These are phyloP conservation scores for Chionographis japonica DNA, from an alignment of 106 monocot genomes.

Conservation along the genomic window DNA sequence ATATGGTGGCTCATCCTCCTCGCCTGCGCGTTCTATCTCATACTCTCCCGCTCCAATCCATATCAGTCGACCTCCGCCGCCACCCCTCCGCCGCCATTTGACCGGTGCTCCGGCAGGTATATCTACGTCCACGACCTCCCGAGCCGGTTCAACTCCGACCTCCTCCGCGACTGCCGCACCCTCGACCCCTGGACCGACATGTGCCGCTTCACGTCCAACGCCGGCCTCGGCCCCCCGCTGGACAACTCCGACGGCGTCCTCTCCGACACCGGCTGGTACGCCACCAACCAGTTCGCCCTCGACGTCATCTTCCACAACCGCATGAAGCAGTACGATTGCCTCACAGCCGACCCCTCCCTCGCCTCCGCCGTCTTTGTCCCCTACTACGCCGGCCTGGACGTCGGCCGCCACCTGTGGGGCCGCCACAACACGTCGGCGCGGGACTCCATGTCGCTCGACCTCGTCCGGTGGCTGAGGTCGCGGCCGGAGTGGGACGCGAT, in stretches of 20 bases:
- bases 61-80: too few relatives aligned
- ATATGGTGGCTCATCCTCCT: too few relatives aligned
- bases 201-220: too few relatives aligned
- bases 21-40: too few relatives aligned
- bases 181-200: too few relatives aligned
- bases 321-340: conserved; percentile 39
- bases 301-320: conserved; percentile 48
- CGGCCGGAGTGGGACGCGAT: conserved; percentile 39
- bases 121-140: too few relatives aligned
- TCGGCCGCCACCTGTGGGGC: conserved; percentile 19
- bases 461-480: conserved; percentile 30
- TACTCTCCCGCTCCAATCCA: too few relatives aligned
- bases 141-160: too few relatives aligned
- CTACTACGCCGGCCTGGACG: conserved; percentile 22
- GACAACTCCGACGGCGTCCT: not conserved
- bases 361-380: conserved; percentile 16
- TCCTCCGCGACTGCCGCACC: too few relatives aligned
- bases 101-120: too few relatives aligned
- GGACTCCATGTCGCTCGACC: conserved; percentile 10
- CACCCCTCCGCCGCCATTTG: too few relatives aligned
- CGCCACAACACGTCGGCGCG: conserved; percentile 12
- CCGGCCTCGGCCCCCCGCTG: not conserved
- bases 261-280: conserved; percentile 18
- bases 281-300: conserved; percentile 37
- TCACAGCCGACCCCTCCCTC: conserved; percentile 11